Evolutionary conservation across 2,329 filamentous ascomycete species (phyloP), one percentile per base, ranked within the genome.

Genomic region (Seiridium cupressi): DNA sequence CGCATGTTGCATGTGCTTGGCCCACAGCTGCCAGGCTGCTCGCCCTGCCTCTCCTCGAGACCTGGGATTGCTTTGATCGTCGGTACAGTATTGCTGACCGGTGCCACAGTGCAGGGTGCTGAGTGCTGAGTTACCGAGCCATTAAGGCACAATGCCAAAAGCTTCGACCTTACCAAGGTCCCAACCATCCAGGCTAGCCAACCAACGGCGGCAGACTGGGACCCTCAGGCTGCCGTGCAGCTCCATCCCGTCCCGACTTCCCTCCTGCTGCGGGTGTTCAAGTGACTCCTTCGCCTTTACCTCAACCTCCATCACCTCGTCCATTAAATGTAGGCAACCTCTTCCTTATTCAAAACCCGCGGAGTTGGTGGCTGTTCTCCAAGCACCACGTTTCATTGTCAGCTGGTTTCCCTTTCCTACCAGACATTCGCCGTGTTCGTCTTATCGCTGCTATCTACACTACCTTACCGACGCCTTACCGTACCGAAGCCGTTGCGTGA

Each of bases 291-390:
- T 35, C 49, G 9, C 34, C 49, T n/a, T 35, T 18, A 35, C 32
- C n/a, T 53, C 32, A 11, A 34, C n/a, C 32, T 51, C 32, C 13
- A 11, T 38, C 49, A 34, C 32, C 49, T 53, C 34, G 49, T 35
- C 31, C 35, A 42, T 55, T 55, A 44, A 55, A 55, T 55, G 53
- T 55, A 40, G 11, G 38, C 36, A 55, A 38, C 31, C 36, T 55
- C 36, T 18, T 5, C 44, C 26, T n/a, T 18, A 42, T 38, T 53
- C 32, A 44, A 44, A 7, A 31, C 31, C 18, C 36, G 53, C 36
- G 40, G 53, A 55, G 53, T 55, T 13, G 53, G 53, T 26, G 36
- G 53, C 26, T 55, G 36, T 32, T 44, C 36, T 44, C 44, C 51
- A 11, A 49, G 26, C 18, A 32, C 18, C 9, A 49, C 31, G n/a